Evolutionary conservation across 768 basidiomycete species (phyloP).

Genomic region (Cytidiella melzeri): DNA sequence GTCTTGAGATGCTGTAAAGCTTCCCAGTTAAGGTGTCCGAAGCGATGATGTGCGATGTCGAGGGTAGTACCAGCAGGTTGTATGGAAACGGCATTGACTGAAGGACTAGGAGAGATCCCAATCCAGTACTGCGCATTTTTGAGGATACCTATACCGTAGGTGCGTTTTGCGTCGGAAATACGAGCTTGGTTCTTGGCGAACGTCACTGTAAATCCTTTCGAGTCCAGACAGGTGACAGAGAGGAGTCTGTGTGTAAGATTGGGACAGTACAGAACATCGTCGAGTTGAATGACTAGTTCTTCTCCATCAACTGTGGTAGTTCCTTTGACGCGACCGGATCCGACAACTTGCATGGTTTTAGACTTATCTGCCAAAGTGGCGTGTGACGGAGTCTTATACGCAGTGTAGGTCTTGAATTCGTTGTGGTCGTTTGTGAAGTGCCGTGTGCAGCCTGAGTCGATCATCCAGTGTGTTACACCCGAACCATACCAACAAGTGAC

Average conservation of each 20-base stretch:
- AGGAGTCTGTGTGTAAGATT: too few species aligned
- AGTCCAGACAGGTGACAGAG: too few species aligned
- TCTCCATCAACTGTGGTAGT: background rate
- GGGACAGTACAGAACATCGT: too few species aligned
- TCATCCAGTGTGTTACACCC: background rate
- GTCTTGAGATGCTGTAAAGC: too few species aligned
- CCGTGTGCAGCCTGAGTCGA: background rate
- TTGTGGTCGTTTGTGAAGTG: background rate
- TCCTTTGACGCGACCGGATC: background rate
- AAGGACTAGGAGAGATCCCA: background rate
- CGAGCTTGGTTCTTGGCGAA: background rate
- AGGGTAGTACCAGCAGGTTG: too few species aligned
- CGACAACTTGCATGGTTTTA: background rate
- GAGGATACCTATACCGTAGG: too few species aligned
- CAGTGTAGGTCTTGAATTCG: background rate
- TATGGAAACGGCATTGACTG: background rate
- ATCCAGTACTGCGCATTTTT: too few species aligned
- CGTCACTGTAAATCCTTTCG: too few species aligned
- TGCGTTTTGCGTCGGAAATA: background rate
- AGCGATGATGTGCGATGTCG: background rate
- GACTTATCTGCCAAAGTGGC: background rate
- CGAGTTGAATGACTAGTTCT: too few species aligned
- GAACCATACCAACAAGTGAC: background rate
- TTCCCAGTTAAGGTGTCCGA: conserved; percentile 7
- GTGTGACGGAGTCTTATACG: too few species aligned